These are phyloP conservation scores for Herpotrichia juniperi DNA, from an alignment of 2,329 filamentous ascomycete genomes.

Conservation along the genomic window DNA sequence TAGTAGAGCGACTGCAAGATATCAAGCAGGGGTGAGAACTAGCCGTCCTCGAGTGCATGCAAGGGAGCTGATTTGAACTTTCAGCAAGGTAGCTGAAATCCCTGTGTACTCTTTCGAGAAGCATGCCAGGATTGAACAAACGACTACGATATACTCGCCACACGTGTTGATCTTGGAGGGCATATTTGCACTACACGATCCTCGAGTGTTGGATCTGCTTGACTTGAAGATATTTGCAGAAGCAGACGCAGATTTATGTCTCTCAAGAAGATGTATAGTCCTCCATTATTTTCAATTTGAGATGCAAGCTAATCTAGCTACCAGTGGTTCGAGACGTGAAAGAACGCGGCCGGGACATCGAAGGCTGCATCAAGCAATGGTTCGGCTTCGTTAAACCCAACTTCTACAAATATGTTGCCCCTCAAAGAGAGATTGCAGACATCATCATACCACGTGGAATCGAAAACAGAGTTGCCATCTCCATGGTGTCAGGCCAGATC, in stretches of 20 bases:
- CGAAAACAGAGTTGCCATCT: constrained; percentile 92
- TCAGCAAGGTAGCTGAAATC: constrained; percentile 83
- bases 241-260: constrained; percentile 91
- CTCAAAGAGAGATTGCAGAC: constrained; percentile 89
- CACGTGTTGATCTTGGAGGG: constrained; percentile 95
- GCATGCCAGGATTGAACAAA: constrained; percentile 79
- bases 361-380: constrained; percentile 98
- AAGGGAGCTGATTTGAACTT: constrained; percentile 19
- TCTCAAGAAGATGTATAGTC: constrained; percentile 79
- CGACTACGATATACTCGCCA: constrained; percentile 91
- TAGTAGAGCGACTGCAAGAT: constrained; percentile 79
- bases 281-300: not conserved
- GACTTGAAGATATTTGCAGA: constrained; percentile 98
- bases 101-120: constrained; percentile 95
- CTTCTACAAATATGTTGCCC: constrained; percentile 91
- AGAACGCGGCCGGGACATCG: constrained; percentile 87
- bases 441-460: constrained; percentile 95
- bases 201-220: constrained; percentile 80
- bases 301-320: not conserved
- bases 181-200: constrained; percentile 92
- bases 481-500: constrained; percentile 93
- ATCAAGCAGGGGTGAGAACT: constrained; percentile 85
- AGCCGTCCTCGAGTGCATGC: not conserved
- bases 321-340: constrained; percentile 84
- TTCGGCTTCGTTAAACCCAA: constrained; percentile 96